phyloP scores from a whole-genome alignment of 78 protist species.

The Dictyostelium purpureum region DNA sequence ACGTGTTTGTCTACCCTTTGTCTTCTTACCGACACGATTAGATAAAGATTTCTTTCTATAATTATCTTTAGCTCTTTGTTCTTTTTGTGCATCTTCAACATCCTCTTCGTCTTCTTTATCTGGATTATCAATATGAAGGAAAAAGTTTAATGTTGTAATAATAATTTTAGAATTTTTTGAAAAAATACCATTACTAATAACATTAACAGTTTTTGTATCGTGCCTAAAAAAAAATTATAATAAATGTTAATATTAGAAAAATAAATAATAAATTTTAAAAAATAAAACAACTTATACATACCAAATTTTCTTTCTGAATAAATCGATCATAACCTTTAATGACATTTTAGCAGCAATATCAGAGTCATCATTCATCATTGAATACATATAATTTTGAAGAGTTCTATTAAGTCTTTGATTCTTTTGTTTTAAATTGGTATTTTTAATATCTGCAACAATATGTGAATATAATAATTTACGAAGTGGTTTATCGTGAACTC shows the following conservation, averaged over 20 bases:
- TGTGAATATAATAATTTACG: conserved; percentile 72
- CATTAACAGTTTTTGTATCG: conserved; percentile 92
- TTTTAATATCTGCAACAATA: conserved; percentile 88
- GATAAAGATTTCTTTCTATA: conserved; percentile 1
- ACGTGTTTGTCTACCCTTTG: conserved; percentile 11
- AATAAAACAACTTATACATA: neutral
- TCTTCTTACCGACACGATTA: conserved; percentile 67
- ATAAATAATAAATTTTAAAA: neutral
- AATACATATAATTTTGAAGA: conserved; percentile 89
- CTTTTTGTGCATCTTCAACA: conserved; percentile 10
- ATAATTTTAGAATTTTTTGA: conserved; percentile 79
- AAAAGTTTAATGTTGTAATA: conserved; percentile 82
- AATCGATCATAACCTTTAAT: conserved; percentile 90
- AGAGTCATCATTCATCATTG: conserved; percentile 82
- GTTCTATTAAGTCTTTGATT: conserved; percentile 82
- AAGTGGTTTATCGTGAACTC: conserved; percentile 86
- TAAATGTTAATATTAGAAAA: neutral
- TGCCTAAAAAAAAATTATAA: conserved; percentile 24
- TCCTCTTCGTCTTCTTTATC: conserved; percentile 70
- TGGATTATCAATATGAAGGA: conserved; percentile 81
- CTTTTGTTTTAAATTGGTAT: conserved; percentile 78
- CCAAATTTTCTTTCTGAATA: conserved; percentile 89
- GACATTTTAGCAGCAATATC: conserved; percentile 81
- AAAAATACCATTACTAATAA: conserved; percentile 86
- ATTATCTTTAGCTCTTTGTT: conserved; percentile 16